A percentile compares a stretch with the other conserved stretches of the same genome.
phyloP scores from a whole-genome alignment of 129 eudicot species.

The Heracleum sosnowskyi region DNA sequence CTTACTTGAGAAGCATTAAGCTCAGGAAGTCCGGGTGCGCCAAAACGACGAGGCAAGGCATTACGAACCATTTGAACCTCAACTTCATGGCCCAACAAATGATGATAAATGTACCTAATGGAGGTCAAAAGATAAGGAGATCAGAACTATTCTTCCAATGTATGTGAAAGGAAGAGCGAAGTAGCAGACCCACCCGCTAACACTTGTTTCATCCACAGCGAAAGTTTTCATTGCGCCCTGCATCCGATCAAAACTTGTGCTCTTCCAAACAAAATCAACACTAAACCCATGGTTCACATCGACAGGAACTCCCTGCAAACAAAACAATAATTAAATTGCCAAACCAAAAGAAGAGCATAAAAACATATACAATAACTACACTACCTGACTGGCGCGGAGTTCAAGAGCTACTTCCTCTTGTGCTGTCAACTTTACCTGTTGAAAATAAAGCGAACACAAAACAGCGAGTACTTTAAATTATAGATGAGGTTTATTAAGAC shows the following conservation, averaged over 20 bases:
- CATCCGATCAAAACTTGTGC: conserved; percentile 97
- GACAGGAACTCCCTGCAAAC: conserved; percentile 75
- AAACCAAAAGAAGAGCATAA: conserved; percentile 1
- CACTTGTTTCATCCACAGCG: conserved; percentile 97
- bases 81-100: conserved; percentile 88
- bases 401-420: conserved; percentile 99
- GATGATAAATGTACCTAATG: conserved; percentile 80
- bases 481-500: neutral
- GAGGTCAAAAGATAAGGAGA: neutral
- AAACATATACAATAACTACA: neutral
- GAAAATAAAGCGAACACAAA: neutral
- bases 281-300: conserved; percentile 86
- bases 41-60: conserved; percentile 89
- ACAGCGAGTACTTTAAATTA: neutral
- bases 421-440: conserved; percentile 81
- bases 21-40: conserved; percentile 98
- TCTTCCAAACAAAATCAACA: conserved; percentile 97
- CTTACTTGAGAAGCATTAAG: conserved; percentile 95
- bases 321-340: conserved; percentile 6
- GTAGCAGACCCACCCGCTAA: conserved; percentile 69
- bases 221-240: conserved; percentile 90
- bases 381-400: conserved; percentile 90
- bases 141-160: neutral
- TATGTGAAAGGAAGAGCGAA: conserved; percentile 4
- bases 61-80: conserved; percentile 97